Evolutionary conservation across 1,284 basidiomycete genomes (phyloP).

Genomic region (Athelia psychrophila): DNA sequence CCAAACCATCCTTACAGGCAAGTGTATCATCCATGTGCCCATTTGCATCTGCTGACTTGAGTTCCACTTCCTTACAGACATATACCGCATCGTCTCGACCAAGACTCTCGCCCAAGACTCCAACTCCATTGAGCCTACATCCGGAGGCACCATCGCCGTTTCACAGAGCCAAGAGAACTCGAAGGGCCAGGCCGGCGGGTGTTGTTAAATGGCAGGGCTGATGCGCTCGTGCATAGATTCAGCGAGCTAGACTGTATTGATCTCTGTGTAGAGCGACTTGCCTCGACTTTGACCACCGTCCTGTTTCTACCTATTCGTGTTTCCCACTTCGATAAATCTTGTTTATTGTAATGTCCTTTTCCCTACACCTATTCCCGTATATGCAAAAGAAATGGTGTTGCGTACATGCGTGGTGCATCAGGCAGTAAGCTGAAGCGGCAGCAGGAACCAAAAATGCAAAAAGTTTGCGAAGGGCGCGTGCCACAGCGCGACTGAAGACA

Average conservation of each 20-base stretch:
- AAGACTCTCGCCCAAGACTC: conserved; percentile 83
- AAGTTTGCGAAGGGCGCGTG: conserved; percentile 76
- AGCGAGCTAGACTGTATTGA: no score
- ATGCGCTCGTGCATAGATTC: no score
- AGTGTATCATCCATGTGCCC: conserved; percentile 5
- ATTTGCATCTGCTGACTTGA: conserved; percentile 1
- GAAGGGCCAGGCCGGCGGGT: conserved; percentile 34
- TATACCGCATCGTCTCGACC: conserved; percentile 93
- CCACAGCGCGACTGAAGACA: conserved; percentile 76
- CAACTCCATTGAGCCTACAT: conserved; percentile 66
- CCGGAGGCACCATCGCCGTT: conserved; percentile 76
- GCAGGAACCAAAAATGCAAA: conserved; percentile 34
- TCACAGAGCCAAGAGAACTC: conserved; percentile 51
- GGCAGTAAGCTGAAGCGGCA: not conserved
- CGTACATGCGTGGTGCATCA: no score
- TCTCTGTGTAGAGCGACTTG: no score
- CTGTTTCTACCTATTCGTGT: no score
- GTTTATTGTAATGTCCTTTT: no score
- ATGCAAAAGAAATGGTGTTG: no score
- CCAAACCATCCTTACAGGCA: conserved; percentile 95
- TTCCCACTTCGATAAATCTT: no score
- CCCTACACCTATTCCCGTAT: no score
- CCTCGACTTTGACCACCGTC: no score
- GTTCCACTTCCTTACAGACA: conserved; percentile 51
- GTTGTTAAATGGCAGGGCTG: conserved; percentile 30